Evolutionary conservation across 2,329 filamentous ascomycete genomes (phyloP), one percentile per base, ranked within the genome.

Genomic region (Daldinia sp.): DNA sequence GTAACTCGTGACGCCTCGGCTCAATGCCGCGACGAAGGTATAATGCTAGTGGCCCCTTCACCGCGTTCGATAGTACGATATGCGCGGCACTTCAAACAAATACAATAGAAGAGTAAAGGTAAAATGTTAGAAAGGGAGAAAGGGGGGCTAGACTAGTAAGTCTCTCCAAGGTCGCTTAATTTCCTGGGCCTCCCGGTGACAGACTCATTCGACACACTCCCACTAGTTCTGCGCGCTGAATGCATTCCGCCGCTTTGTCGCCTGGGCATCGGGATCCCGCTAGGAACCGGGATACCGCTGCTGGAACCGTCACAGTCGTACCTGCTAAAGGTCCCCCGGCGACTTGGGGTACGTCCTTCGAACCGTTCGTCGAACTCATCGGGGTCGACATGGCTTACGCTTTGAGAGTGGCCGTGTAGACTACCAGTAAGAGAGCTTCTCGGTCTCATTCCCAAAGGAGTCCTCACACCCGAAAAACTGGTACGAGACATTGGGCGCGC

Each of bases 381-480:
- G 32, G 81, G 80, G 63, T 85, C 84, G 51, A 84, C 79, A 53
- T 83, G 79, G 67, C 83, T 85, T 73, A 88, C 81, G 72, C 85
- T 88, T 51, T 83, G 77, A 10, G 85, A 85, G 68, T 87, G 83
- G 3, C 83, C 81, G 67, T 88, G 85, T 9, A 84, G 78, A 64
- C 85, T 87, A 56, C 89, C 85, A 58, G 87, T 86, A 67, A 94
- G 81, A 11, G 90, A 93, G 50, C 89, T 92, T 50, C 90, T 84
- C 15, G 91, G 89, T 54, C 91, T 86, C n/a, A 74, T 6, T 23
- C 85, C 86, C 54, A 92, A 77, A 0, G 90, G 88, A 10, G 90
- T 91, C 63, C 89, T 84, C 7, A 85, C 76, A 4, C 87, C 82
- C 3, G 80, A 79, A 13, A 87, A 75, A 66, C 89, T 91, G 34